Evolutionary conservation across 2,329 filamentous ascomycete species (phyloP).

Genomic region (Onygenales sp.): DNA sequence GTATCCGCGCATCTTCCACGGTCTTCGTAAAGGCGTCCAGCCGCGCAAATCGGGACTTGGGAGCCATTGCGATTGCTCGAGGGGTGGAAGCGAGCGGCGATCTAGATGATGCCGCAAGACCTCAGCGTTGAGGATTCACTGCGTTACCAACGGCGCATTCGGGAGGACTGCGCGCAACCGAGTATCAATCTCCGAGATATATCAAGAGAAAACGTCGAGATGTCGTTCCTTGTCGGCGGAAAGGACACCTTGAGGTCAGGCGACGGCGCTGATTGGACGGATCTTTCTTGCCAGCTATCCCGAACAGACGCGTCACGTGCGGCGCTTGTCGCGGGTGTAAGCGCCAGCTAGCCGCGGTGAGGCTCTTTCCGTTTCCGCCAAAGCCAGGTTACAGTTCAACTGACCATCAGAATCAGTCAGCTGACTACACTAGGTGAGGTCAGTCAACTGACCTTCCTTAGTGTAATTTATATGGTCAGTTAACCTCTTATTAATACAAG

Average conservation of each 20-base stretch:
- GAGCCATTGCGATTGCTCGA: constrained; percentile 51
- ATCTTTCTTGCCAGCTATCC: neutral
- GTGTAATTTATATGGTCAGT: too few relatives aligned
- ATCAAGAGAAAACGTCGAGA: neutral
- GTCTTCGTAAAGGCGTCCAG: constrained; percentile 99
- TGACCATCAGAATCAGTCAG: too few relatives aligned
- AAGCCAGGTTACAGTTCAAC: too few relatives aligned
- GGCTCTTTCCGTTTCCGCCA: neutral
- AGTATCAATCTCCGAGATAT: too few relatives aligned
- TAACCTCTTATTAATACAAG: too few relatives aligned
- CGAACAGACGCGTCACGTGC: neutral
- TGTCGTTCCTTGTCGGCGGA: neutral
- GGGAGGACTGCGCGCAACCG: too few relatives aligned
- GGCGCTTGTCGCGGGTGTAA: neutral
- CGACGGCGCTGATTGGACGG: constrained; percentile 3
- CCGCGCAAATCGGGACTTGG: constrained; percentile 88
- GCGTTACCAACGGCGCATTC: neutral
- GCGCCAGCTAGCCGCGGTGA: neutral
- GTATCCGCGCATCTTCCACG: constrained; percentile 92
- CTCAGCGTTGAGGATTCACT: neutral
- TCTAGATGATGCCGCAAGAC: neutral
- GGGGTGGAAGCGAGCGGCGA: neutral
- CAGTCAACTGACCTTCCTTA: too few relatives aligned
- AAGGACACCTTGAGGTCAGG: constrained; percentile 6
- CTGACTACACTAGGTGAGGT: too few relatives aligned